These are phyloP conservation scores for Protoeuglena noctilucae DNA, from an alignment of 139 green algal species.

Conservation along the genomic window DNA sequence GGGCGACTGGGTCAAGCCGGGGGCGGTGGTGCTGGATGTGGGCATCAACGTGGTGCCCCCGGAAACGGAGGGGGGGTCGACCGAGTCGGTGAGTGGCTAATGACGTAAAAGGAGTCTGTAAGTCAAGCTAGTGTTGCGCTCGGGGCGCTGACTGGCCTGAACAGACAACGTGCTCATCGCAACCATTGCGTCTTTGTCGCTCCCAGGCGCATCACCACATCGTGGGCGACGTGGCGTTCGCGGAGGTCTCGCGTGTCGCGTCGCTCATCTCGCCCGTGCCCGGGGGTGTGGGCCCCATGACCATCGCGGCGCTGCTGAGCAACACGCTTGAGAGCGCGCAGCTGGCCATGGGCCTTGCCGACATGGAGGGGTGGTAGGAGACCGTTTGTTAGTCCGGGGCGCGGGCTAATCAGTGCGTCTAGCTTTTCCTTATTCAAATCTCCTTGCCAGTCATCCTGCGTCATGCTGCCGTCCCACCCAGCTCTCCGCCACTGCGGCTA, in stretches of 20 bases:
- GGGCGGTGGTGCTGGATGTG: conserved; percentile 34
- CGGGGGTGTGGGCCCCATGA: conserved; percentile 42
- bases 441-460: too few relatives aligned
- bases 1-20: conserved; percentile 21
- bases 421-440: too few relatives aligned
- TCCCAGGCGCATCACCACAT: too few relatives aligned
- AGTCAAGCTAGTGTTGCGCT: neutral
- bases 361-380: too few relatives aligned
- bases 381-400: too few relatives aligned
- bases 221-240: conserved; percentile 33
- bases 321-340: conserved; percentile 36
- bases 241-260: conserved; percentile 6
- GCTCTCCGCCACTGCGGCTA: too few relatives aligned
- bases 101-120: conserved; percentile 1
- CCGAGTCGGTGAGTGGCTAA: neutral
- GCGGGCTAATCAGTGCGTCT: too few relatives aligned
- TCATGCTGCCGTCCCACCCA: too few relatives aligned
- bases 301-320: conserved; percentile 33
- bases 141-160: neutral
- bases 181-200: too few relatives aligned
- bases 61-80: conserved; percentile 22
- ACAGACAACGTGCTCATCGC: conserved; percentile 3
- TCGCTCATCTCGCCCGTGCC: conserved; percentile 31
- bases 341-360: conserved; percentile 2
- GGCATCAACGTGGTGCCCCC: conserved; percentile 34